Conservation (phyloP, 2,329 filamentous ascomycete species). For the Venturia aucupariae region DNA sequence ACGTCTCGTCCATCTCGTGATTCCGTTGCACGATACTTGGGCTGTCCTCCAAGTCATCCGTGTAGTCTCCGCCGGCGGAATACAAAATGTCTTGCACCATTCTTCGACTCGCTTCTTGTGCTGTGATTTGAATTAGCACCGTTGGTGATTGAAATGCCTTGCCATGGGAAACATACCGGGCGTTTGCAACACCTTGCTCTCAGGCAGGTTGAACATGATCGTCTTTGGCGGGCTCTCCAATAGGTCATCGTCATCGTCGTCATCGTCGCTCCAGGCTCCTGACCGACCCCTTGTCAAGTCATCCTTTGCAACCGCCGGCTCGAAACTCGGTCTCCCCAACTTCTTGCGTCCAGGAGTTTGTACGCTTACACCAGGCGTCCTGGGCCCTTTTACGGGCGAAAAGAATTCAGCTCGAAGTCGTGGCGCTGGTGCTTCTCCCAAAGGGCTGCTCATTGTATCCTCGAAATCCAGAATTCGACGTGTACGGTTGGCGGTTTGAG, state of each 20-base stretch:
- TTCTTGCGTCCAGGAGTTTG: slow-evolving; percentile 54
- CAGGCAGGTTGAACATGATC: slow-evolving; percentile 74
- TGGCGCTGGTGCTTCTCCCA: slow-evolving; percentile 60
- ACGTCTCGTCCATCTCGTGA: slow-evolving; percentile 39
- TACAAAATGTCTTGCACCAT: slow-evolving; percentile 74
- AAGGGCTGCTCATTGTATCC: slow-evolving; percentile 43
- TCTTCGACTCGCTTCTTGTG: slow-evolving; percentile 67
- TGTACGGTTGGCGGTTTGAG: slow-evolving; percentile 26
- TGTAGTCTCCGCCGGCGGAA: slow-evolving; percentile 57
- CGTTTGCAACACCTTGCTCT: slow-evolving; percentile 68
- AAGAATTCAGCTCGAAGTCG: slow-evolving; percentile 81
- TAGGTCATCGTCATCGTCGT: slow-evolving; percentile 43
- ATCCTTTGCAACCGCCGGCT: not conserved
- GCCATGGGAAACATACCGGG: slow-evolving; percentile 53
- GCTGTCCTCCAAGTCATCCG: slow-evolving; percentile 39
- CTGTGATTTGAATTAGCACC: slow-evolving; percentile 31
- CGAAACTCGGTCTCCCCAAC: slow-evolving; percentile 21
- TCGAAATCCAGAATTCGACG: slow-evolving; percentile 22
- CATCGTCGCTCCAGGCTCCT: slow-evolving; percentile 53
- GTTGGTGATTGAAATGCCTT: not conserved
- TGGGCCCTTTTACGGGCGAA: slow-evolving; percentile 57
- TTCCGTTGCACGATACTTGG: slow-evolving; percentile 39
- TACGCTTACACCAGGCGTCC: slow-evolving; percentile 78
- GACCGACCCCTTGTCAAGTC: not conserved
- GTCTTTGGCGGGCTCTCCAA: slow-evolving; percentile 86